A percentile compares a stretch with the other conserved stretches of the same genome.
phyloP scores from a whole-genome alignment of 2,329 filamentous ascomycete species.

The Xylaria multiplex region DNA sequence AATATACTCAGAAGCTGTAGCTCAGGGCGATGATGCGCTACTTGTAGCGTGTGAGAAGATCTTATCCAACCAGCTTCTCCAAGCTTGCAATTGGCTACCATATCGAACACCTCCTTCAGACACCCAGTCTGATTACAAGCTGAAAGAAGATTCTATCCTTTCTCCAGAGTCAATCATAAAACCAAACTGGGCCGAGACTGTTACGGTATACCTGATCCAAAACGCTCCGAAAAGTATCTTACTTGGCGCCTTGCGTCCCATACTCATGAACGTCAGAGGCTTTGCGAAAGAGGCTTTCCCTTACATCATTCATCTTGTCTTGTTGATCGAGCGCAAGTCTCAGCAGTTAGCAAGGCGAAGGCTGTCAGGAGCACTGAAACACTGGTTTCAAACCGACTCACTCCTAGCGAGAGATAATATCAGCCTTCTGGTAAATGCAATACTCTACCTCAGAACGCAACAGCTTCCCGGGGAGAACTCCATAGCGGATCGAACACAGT shows the following conservation, averaged over 20 bases:
- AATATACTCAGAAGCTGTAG: conserved; percentile 64
- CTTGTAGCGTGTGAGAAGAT: conserved; percentile 62
- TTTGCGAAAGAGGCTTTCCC: conserved; percentile 82
- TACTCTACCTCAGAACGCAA: conserved; percentile 91
- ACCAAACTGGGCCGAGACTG: conserved; percentile 67
- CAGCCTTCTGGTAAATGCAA: conserved; percentile 77
- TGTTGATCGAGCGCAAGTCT: conserved; percentile 73
- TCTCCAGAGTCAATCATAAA: conserved; percentile 55
- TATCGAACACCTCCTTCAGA: conserved; percentile 68
- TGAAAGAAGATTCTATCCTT: conserved; percentile 50
- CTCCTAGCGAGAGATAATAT: conserved; percentile 67
- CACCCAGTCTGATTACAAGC: conserved; percentile 42
- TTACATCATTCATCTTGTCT: conserved; percentile 83
- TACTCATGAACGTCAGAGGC: conserved; percentile 72
- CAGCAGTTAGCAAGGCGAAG: conserved; percentile 67
- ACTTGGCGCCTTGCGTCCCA: conserved; percentile 72
- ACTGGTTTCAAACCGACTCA: conserved; percentile 67
- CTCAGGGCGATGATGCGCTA: conserved; percentile 59
- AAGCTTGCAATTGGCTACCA: conserved; percentile 66
- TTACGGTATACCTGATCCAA: conserved; percentile 70
- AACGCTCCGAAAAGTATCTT: conserved; percentile 72
- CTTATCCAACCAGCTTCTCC: conserved; percentile 61
- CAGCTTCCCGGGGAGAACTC: conserved; percentile 78
- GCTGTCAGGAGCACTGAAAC: conserved; percentile 72
- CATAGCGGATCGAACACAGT: conserved; percentile 79